These are phyloP conservation scores for Vigna nakashimae DNA, from an alignment of 306 rosid genomes.

Conservation along the genomic window DNA sequence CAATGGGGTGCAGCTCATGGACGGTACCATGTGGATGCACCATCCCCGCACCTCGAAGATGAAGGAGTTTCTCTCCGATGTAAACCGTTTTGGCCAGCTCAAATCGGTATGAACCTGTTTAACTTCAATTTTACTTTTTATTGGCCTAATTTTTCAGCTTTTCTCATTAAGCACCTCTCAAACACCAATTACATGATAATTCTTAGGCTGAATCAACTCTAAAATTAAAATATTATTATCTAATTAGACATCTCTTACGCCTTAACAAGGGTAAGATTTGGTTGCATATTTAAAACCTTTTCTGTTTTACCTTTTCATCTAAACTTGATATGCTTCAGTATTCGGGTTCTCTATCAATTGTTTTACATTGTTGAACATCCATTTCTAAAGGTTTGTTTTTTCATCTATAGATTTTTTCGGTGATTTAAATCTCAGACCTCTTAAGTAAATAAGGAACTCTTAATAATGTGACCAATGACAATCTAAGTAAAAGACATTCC, in stretches of 20 bases:
- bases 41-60: conserved; percentile 65
- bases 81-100: conserved; percentile 43
- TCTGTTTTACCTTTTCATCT: neutral
- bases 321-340: conserved; percentile 1
- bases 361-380: conserved; percentile 9
- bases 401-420: neutral
- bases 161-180: too few relatives aligned
- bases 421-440: neutral
- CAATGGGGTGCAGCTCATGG: conserved; percentile 94
- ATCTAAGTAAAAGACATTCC: neutral
- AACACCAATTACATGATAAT: too few relatives aligned
- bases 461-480: neutral
- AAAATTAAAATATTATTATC: too few relatives aligned
- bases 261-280: too few relatives aligned
- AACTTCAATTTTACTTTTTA: neutral
- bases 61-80: conserved; percentile 41
- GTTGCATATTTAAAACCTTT: conserved; percentile 6
- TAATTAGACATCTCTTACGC: too few relatives aligned
- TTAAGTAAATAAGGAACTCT: neutral
- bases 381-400: neutral
- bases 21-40: conserved; percentile 97
- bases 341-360: neutral
- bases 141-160: neutral
- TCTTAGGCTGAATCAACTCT: too few relatives aligned
- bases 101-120: conserved; percentile 32